These are phyloP conservation scores for Euphorbia lathyris DNA, from an alignment of 345 rosid genomes.

Conservation along the genomic window DNA sequence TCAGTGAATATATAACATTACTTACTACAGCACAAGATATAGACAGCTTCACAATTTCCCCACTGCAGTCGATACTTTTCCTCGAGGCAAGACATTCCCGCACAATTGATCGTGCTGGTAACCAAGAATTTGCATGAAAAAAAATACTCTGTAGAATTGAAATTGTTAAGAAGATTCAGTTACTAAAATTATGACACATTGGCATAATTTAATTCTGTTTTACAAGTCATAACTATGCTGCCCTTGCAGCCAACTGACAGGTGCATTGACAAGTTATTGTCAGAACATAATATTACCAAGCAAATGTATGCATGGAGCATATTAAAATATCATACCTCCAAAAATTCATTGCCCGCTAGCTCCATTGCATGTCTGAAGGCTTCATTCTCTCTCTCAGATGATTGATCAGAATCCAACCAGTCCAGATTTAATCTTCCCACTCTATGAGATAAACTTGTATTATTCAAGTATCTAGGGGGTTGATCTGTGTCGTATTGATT, in stretches of 20 bases:
- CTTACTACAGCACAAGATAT: too few species aligned
- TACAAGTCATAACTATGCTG: not conserved
- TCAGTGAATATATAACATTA: too few species aligned
- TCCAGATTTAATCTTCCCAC: slow-evolving; percentile 79
- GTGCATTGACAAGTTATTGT: not conserved
- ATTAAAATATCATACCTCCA: slow-evolving; percentile 40
- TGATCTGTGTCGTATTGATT: slow-evolving; percentile 66
- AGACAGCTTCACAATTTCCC: slow-evolving; percentile 42
- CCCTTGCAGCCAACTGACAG: not conserved
- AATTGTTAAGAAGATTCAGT: not conserved
- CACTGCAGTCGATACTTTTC: slow-evolving; percentile 56
- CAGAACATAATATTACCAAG: not conserved
- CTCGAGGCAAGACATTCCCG: slow-evolving; percentile 38
- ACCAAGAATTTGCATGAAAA: slow-evolving; percentile 77
- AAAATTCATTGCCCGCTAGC: slow-evolving; percentile 72
- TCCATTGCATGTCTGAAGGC: slow-evolving; percentile 77
- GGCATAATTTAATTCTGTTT: not conserved
- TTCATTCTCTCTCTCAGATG: slow-evolving; percentile 78
- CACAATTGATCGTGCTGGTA: slow-evolving; percentile 68
- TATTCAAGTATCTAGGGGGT: slow-evolving; percentile 84
- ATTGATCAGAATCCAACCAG: slow-evolving; percentile 84
- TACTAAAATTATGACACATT: not conserved
- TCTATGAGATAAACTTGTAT: slow-evolving; percentile 71
- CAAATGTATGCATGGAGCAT: not conserved
- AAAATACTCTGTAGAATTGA: slow-evolving; percentile 45